Conservation (phyloP, 257 asterid genomes). For the Leptodermis oblonga region DNA sequence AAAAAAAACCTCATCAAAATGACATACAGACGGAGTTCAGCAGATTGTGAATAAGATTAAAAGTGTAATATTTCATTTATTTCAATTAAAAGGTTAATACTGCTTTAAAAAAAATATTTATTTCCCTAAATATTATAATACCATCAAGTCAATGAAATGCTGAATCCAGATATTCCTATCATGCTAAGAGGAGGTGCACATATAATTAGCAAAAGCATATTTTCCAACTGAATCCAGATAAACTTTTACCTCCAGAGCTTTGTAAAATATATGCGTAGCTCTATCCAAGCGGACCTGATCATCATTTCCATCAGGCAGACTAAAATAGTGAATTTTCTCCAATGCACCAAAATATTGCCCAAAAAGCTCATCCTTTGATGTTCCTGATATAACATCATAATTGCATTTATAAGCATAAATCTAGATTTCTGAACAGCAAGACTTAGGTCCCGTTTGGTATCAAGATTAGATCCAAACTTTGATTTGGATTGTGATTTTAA, state of each 20-base stretch:
- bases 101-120: background rate
- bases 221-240: background rate
- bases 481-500: too few relatives aligned
- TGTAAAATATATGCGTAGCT: conserved; percentile 53
- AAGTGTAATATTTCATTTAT: background rate
- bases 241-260: conserved; percentile 54
- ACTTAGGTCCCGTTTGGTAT: too few relatives aligned
- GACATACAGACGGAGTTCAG: background rate
- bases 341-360: conserved; percentile 73
- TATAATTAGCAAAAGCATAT: background rate
- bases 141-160: background rate
- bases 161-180: too few relatives aligned
- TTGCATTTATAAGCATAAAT: background rate
- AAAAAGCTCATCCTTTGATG: conserved; percentile 62
- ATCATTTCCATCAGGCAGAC: conserved; percentile 65
- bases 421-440: background rate
- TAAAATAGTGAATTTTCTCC: conserved; percentile 59
- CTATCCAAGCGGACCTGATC: conserved; percentile 68
- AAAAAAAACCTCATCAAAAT: background rate
- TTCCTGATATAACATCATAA: conserved; percentile 14
- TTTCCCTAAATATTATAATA: background rate
- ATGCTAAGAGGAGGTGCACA: background rate
- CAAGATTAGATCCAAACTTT: too few relatives aligned
- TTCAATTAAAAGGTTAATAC: background rate
- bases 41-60: background rate